Evolutionary conservation across 2,329 filamentous ascomycete species (phyloP), one percentile per base, ranked within the genome.

Genomic region (Diaporthe ampelina): DNA sequence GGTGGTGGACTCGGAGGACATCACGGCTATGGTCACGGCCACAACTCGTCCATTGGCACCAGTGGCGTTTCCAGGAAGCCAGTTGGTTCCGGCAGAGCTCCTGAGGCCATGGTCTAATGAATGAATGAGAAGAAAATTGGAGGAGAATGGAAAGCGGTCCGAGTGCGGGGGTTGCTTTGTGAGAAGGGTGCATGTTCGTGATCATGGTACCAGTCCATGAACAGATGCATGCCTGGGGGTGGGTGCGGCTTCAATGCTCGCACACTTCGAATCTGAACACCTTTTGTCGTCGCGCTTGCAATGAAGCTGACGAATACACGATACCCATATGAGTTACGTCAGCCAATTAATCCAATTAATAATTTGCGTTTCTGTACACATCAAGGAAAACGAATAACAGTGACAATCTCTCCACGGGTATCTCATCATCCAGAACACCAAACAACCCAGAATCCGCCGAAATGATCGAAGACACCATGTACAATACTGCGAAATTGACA

Each of bases 91-190:
- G 68, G 68, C 24, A 24, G 35, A 2, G 37, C 29, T 19, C 69
- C 72, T 7, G 74, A 76, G 54, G 26, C 43, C 26, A 74, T 76
- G 69, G 72, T 76, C 10, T 76, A 72, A 71, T 9, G 8, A 8
- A 2, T 17, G 13, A 10, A 13, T 13, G 45, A 26, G 63, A 7
- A 1, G 1, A 15, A 21, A 19, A 43, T 4, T 3, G 15, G 6
- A 15, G 10, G 7, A 15, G 29, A 13, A 21, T 35, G 11, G 8
- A 11, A 17, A 11, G 17, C 4, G 24, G 29, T 24, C 29, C 26
- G 3, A 11, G 2, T 1, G 6, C 5, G 29, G 3, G 4, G 19
- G 4, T 32, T 32, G 3, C 9, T 1, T 2, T n/a, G 48, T 3
- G 24, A 17, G 15, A 19, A 8, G 40, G 4, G 4, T 10, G 10